Percentiles rank a stretch among this genome's conserved stretches.
Evolutionary conservation across 177 flowering plant genomes (phyloP).

Genomic region (Vitis hybrid): DNA sequence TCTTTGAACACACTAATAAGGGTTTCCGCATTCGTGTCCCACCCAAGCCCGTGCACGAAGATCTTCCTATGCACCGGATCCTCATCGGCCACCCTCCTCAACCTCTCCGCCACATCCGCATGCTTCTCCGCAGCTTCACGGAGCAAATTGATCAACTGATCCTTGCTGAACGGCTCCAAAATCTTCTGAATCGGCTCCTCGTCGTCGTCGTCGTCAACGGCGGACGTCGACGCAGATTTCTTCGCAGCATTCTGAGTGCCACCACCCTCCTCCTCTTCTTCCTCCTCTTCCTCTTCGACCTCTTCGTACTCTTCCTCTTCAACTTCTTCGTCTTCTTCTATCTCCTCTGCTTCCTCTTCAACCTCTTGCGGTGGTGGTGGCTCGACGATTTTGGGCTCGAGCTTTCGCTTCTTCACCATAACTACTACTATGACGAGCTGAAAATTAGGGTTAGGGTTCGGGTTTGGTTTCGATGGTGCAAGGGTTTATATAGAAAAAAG

Average conservation of each 20-base stretch:
- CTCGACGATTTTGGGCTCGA: constrained; percentile 9
- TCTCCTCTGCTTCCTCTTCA: constrained; percentile 15
- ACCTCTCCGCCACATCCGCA: constrained; percentile 17
- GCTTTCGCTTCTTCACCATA: constrained; percentile 42
- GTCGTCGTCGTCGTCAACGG: constrained; percentile 8
- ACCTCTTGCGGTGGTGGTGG: constrained; percentile 12
- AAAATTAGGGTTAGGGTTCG: background rate
- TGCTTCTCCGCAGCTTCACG: constrained; percentile 33
- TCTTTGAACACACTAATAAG: constrained; percentile 32
- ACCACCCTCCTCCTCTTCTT: constrained; percentile 8
- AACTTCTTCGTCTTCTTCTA: constrained; percentile 20
- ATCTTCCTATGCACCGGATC: constrained; percentile 58
- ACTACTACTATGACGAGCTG: background rate
- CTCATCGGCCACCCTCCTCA: constrained; percentile 36
- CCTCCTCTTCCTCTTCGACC: constrained; percentile 11
- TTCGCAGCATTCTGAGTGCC: background rate
- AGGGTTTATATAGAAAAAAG: background rate
- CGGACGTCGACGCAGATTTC: background rate
- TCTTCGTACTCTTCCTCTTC: constrained; percentile 16
- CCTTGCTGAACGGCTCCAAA: constrained; percentile 53
- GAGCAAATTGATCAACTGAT: constrained; percentile 40
- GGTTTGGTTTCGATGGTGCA: background rate
- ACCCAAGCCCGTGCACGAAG: constrained; percentile 60
- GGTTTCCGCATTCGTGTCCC: constrained; percentile 50
- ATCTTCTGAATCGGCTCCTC: constrained; percentile 37